Evolutionary conservation across 352 stramenopile species (phyloP), one percentile per base, ranked within the genome.

Genomic region (Discostella stelligera): DNA sequence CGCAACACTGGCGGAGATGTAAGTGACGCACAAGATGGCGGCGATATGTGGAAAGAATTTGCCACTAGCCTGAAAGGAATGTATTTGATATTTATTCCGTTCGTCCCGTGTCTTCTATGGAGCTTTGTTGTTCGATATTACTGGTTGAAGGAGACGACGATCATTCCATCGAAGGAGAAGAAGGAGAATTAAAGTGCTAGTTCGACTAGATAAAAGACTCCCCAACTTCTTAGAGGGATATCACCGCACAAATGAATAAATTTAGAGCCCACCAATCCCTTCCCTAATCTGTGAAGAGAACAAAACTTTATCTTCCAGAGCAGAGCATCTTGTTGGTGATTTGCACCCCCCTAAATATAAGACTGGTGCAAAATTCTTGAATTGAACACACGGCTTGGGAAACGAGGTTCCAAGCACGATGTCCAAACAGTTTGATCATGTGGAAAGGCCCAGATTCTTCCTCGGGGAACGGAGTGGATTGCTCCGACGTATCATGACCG

Each of bases 41-140:
- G 37, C 13, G 64, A 71, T 52, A 39, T 48, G 41, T 73, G 60
- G 66, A 76, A 81, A 46, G 74, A 81, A 60, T 81, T 81, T 69
- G 67, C 74, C 0, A 69, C 58, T 32, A 61, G 67, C 1, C 71
- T 81, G 66, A n/a, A 71, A 59, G 74, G 74, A 20, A 76, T 81
- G 74, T 70, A 81, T 53, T 56, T 77, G 6, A 66, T 81, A 44
- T 81, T 81, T 77, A 27, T 67, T 8, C 66, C 66, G n/a, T 81
- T 81, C 62, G 41, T 70, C 32, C 66, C 69, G 44, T 81, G 74
- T 61, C 48, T 81, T 3, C 39, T 75, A 10, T 81, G 74, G 74
- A 77, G 66, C 62, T 65, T 81, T 7, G 32, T 73, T 60, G 74
- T 81, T 10, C 46, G 74, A 23, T 65, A 69, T 73, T 77, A 66